phyloP scores from a whole-genome alignment of 352 stramenopile genomes.

The Pythium graminicola region DNA sequence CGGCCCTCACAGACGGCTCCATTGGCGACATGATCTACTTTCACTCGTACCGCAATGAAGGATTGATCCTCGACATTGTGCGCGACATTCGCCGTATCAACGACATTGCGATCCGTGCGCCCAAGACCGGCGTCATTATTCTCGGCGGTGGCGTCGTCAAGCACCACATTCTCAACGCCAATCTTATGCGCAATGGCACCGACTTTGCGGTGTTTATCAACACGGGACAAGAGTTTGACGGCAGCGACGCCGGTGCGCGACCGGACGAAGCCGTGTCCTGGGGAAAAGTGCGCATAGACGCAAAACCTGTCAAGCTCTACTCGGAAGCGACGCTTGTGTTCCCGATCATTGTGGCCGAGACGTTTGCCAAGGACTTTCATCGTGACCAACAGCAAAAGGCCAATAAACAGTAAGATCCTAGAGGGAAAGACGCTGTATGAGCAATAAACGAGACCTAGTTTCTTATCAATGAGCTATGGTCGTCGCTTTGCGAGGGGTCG shows the following conservation, averaged over 20 bases:
- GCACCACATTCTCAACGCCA: conserved; percentile 99
- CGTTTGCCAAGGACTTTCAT: conserved; percentile 96
- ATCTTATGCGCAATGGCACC: conserved; percentile 99
- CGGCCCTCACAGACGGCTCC: conserved; percentile 97
- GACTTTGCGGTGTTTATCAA: conserved; percentile 99
- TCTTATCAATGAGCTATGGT: background rate
- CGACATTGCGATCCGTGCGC: conserved; percentile 93
- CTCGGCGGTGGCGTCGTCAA: conserved; percentile 97
- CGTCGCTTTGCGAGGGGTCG: conserved; percentile 18
- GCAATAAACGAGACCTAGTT: too few species aligned
- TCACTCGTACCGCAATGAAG: conserved; percentile 97
- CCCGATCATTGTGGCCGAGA: conserved; percentile 98
- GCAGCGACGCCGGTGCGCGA: conserved; percentile 95
- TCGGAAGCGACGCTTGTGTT: conserved; percentile 98
- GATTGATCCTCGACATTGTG: conserved; percentile 96
- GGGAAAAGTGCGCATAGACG: conserved; percentile 96
- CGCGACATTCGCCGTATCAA: conserved; percentile 98
- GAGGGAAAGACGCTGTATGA: too few species aligned
- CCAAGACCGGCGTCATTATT: conserved; percentile 94
- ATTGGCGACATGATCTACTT: conserved; percentile 99
- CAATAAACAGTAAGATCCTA: background rate
- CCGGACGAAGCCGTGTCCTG: conserved; percentile 99
- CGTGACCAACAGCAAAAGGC: conserved; percentile 33
- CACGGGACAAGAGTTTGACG: conserved; percentile 98
- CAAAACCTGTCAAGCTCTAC: conserved; percentile 96